A percentile compares a stretch with the other conserved stretches of the same genome.
These are phyloP conservation scores for Beauveria sp. DNA, from an alignment of 2,329 filamentous ascomycete species.

Conservation along the genomic window DNA sequence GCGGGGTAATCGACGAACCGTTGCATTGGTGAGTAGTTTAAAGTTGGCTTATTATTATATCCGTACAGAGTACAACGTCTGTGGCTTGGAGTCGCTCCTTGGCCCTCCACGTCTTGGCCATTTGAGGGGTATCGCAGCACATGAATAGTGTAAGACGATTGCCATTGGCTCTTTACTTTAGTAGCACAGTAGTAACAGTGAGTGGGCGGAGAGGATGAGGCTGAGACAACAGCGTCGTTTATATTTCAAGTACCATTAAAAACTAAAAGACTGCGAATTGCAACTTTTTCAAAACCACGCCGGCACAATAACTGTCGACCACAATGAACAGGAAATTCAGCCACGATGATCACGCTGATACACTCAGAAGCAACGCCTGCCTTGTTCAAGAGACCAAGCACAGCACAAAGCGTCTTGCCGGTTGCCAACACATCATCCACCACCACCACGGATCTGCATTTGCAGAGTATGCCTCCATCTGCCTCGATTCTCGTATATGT, in stretches of 20 bases:
- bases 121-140: too few relatives aligned
- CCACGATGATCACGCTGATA: slow-evolving; percentile 44
- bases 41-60: too few relatives aligned
- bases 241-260: slow-evolving; percentile 18
- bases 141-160: too few relatives aligned
- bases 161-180: too few relatives aligned
- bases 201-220: too few relatives aligned
- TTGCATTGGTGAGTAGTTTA: too few relatives aligned
- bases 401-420: slow-evolving; percentile 45
- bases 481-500: slow-evolving; percentile 38
- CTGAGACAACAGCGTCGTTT: not conserved
- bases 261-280: slow-evolving; percentile 46
- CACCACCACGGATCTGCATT: slow-evolving; percentile 39
- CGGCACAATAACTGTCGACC: slow-evolving; percentile 39
- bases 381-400: slow-evolving; percentile 39
- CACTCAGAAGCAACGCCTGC: slow-evolving; percentile 33
- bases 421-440: slow-evolving; percentile 54
- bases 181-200: too few relatives aligned
- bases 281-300: slow-evolving; percentile 41
- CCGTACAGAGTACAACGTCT: too few relatives aligned
- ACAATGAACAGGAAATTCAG: slow-evolving; percentile 48
- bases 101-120: too few relatives aligned
- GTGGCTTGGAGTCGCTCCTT: too few relatives aligned
- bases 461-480: slow-evolving; percentile 30
- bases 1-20: too few relatives aligned